Percentiles rank a stretch among this genome's conserved stretches.
Evolutionary conservation across 495 filamentous ascomycete genomes (phyloP).

Genomic region (Penicillium longicatenatum): DNA sequence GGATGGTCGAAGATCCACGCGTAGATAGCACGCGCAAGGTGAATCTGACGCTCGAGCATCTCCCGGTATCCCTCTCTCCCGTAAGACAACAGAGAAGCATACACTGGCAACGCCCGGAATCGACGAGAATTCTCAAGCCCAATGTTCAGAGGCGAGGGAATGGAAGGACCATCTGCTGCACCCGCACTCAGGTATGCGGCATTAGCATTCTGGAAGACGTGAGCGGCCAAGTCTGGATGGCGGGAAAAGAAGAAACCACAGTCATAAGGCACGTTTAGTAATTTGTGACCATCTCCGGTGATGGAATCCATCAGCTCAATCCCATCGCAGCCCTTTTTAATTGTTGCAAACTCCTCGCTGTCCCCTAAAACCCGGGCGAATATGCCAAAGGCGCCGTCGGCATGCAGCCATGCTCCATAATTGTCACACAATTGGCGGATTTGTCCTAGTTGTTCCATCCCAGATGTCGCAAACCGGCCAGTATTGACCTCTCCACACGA

Average conservation of each 20-base stretch:
- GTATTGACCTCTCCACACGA: constrained; percentile 92
- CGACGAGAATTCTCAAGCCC: constrained; percentile 90
- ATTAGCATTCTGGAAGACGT: constrained; percentile 81
- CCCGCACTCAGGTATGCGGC: constrained; percentile 73
- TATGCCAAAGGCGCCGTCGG: constrained; percentile 89
- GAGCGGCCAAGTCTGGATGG: constrained; percentile 52
- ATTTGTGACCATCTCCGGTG: constrained; percentile 82
- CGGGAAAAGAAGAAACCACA: constrained; percentile 85
- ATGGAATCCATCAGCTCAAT: constrained; percentile 89
- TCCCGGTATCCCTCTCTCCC: constrained; percentile 67
- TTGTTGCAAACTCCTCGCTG: constrained; percentile 57
- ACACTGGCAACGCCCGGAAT: constrained; percentile 87
- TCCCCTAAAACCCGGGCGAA: constrained; percentile 69
- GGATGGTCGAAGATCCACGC: constrained; percentile 57
- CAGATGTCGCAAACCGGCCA: constrained; percentile 72
- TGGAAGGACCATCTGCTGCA: constrained; percentile 35
- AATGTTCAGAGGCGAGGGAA: constrained; percentile 83
- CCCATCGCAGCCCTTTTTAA: constrained; percentile 59
- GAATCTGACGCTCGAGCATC: constrained; percentile 73
- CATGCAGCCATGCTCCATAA: constrained; percentile 85
- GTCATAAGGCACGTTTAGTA: constrained; percentile 97
- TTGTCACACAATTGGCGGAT: constrained; percentile 70
- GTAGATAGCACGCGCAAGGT: constrained; percentile 68
- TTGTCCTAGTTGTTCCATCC: constrained; percentile 57
- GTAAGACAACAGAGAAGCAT: constrained; percentile 76